Conservation (phyloP, 345 rosid genomes). For the Lumnitzera racemosa region DNA sequence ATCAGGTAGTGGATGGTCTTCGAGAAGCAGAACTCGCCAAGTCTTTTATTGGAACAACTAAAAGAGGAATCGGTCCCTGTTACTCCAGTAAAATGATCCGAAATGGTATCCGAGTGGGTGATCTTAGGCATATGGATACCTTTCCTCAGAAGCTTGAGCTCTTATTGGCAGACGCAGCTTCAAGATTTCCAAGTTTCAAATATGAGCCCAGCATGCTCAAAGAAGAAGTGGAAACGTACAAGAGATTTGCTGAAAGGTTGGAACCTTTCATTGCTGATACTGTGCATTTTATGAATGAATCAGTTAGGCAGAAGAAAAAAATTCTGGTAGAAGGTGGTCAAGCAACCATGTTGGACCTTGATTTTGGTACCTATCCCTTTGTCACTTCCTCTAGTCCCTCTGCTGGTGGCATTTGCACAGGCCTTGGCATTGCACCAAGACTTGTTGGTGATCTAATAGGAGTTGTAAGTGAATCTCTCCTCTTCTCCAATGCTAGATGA, state of each 20-base stretch:
- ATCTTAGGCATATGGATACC: slow-evolving; percentile 89
- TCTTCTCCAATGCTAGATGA: neutral
- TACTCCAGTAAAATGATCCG: slow-evolving; percentile 83
- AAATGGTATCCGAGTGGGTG: slow-evolving; percentile 88
- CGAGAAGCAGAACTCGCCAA: slow-evolving; percentile 88
- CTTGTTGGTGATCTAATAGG: slow-evolving; percentile 89
- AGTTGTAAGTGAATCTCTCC: slow-evolving; percentile 48
- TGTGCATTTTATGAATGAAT: slow-evolving; percentile 74
- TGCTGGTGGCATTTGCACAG: slow-evolving; percentile 93
- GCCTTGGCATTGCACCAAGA: slow-evolving; percentile 95
- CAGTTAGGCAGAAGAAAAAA: slow-evolving; percentile 64
- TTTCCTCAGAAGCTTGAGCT: slow-evolving; percentile 83
- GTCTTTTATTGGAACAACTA: slow-evolving; percentile 89
- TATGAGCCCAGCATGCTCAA: slow-evolving; percentile 67
- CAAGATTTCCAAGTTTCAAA: slow-evolving; percentile 64
- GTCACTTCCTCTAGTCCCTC: slow-evolving; percentile 98
- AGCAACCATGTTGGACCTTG: slow-evolving; percentile 95
- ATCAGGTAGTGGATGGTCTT: slow-evolving; percentile 79
- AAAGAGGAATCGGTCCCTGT: slow-evolving; percentile 90
- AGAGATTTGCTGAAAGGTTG: slow-evolving; percentile 87
- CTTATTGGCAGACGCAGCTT: slow-evolving; percentile 65
- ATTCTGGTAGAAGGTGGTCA: slow-evolving; percentile 98
- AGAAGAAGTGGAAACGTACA: slow-evolving; percentile 82
- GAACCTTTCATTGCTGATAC: slow-evolving; percentile 89
- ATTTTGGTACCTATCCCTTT: slow-evolving; percentile 94